These are phyloP conservation scores for Flueggea neowawraea DNA, from an alignment of 441 rosid genomes.

Conservation along the genomic window DNA sequence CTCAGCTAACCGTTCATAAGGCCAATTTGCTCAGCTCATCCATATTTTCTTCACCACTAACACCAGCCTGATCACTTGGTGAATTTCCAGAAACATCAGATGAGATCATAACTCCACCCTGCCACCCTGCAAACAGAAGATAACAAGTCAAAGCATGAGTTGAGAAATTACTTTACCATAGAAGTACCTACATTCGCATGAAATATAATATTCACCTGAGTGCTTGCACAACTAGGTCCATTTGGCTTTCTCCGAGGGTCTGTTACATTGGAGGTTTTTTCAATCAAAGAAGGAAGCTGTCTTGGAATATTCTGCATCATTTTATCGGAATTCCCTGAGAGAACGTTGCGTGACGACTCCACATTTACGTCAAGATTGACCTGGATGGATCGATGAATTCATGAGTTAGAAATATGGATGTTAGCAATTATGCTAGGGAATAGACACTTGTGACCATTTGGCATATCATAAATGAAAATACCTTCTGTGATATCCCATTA, in stretches of 20 bases:
- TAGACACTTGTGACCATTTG: background rate
- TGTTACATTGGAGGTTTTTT: constrained; percentile 3
- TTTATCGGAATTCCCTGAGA: constrained; percentile 5
- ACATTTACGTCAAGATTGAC: constrained; percentile 14
- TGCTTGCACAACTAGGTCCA: constrained; percentile 16
- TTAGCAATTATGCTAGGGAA: constrained; percentile 3
- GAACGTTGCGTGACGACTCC: constrained; percentile 11
- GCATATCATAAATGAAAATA: constrained; percentile 22
- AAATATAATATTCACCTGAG: constrained; percentile 25
- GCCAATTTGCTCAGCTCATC: constrained; percentile 15
- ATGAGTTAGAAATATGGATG: constrained; percentile 18
- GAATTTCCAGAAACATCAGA: constrained; percentile 14
- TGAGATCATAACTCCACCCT: constrained; percentile 28
- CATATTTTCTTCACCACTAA: constrained; percentile 15
- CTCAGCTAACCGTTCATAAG: constrained; percentile 11
- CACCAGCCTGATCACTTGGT: constrained; percentile 16
- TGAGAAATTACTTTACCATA: background rate
- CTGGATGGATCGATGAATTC: constrained; percentile 25
- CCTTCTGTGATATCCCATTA: constrained; percentile 29
- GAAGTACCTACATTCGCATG: background rate
- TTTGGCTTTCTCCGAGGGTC: constrained; percentile 7
- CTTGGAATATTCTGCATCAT: constrained; percentile 7
- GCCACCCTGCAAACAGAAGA: constrained; percentile 29
- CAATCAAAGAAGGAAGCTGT: constrained; percentile 10
- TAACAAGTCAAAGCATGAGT: constrained; percentile 20